Base-by-base conservation (phyloP, 306 rosid species). In the Dryas alaskensis region DNA sequence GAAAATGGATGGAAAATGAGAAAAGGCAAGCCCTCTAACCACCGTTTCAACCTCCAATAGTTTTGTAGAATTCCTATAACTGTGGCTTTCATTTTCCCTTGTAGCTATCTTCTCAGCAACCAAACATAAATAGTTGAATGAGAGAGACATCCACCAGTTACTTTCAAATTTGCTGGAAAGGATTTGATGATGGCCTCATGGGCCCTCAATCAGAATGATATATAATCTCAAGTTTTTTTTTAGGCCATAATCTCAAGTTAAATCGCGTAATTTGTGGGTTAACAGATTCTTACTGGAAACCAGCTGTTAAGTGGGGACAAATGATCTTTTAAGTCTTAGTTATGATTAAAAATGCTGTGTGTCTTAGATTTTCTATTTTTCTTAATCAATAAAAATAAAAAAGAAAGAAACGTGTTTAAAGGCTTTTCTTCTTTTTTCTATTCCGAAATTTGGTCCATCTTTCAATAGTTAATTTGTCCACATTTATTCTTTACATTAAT, bases 221-320 rank as follows among this genome's bases (percentile, higher is more conserved):
- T 73, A 27, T 62, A 69, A 73, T 73, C 80, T 58, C 48, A 76
- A 11, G 83, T 74, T 76, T 22, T 22, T 22, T 22, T 22, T 22
- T 22, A 0, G 22, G 22, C 22, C 37, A 31, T 62, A 69, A 73
- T 73, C 80, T 58, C 48, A 76, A 11, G 83, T 74, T 76, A 73
- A 78, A 76, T 81, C 71, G 82, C 84, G 80, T 81, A 81, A 84
- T 73, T 86, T 84, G 78, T 81, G 79, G 87, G 64, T 73, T 70
- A 69, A 76, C 69, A 71, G 60, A 76, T 73, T 67, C 70, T 73
- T 76, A 83, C 81, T 76, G 77, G 85, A 70, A 81, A 84, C 84
- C 90, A 86, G 87, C 90, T 86, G 84, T 77, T 81, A 6, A 76
- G 83, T 84, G 79, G 88, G 88, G 88, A 81, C 89, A 73, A 46